Evolutionary conservation across 495 filamentous ascomycete genomes (phyloP), one percentile per base, ranked within the genome.

Genomic region (Paragyromitra xinjiangensis): DNA sequence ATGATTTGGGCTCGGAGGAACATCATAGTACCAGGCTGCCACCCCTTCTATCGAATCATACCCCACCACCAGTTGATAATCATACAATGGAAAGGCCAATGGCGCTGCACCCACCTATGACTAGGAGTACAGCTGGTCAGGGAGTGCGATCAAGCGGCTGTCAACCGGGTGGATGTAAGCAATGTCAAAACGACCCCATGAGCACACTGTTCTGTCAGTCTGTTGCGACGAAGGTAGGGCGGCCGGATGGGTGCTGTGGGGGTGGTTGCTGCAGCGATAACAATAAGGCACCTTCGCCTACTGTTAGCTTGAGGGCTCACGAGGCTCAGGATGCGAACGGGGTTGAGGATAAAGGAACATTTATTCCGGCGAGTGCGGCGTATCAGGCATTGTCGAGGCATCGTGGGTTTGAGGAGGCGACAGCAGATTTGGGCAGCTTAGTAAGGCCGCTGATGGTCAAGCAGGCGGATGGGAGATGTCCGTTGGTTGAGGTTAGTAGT

Each of bases 201-300:
- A 92, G 93, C 29, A 92, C 91, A 14, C 88, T 94, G 73, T 97
- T 97, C 86, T 97, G 93, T 85, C 92, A 92, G 78, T 92, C 90
- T 44, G 88, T 96, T 22, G 93, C 93, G 71, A 91, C 91, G 4
- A 78, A 71, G 16, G 59, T 75, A 19, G 79, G 48, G 72, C 69
- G 40, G 78, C 83, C 80, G n/a, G 87, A 82, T 68, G 85, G 86
- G 51, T 90, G 88, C 81, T 88, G 87, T 83, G 86, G 87, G 7
- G 63, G 73, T 9, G 83, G 84, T 37, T 81, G 83, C 34, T 84
- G 84, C 16, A 82, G 75, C 22, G 81, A 83, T 9, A 81, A 79
- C 24, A 68, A 75, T 11, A 59, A 68, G 7, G 22, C 71, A 16
- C 51, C 22, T 64, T 65, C 48, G n/a, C 68, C 14, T 6, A 16